Evolutionary conservation across 2,329 filamentous ascomycete genomes (phyloP), one percentile per base, ranked within the genome.

Genomic region (Salinomyces thailandicus): DNA sequence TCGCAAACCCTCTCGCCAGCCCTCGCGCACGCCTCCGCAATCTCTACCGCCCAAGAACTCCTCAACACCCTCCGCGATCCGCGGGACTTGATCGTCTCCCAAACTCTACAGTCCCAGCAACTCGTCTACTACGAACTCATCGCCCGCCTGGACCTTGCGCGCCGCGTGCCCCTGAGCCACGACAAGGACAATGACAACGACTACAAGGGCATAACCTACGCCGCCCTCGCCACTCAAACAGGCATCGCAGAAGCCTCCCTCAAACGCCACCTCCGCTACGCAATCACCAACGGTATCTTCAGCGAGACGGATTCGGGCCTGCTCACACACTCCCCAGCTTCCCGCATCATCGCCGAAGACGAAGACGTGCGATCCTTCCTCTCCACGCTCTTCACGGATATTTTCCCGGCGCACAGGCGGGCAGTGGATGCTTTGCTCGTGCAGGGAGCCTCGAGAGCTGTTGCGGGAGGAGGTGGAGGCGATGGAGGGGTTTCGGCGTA

Each of bases 241-340:
- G 31, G 31, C 12, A n/a, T 33, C 5, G 17, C 11, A 8, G 31
- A 20, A 18, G 16, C 18, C 7, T 17, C 31, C 24, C 18, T 24
- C 5, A 14, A 18, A 22, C 15, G 31, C 9, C n/a, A 20, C 4
- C 31, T 33, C 7, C 31, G 31, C 6, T 22, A n/a, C 17, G 17
- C 31, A 5, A 33, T 20, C 31, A 17, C 31, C n/a, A 33, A 33
- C 18, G 17, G 17, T 13, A 18, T 33, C 17, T 24, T 33, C 15
- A 16, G 17, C 31, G 31, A 20, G 14, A 33, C 19, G 18, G 8
- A 22, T 9, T 12, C 17, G 9, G 31, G 30, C 30, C 18, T 16
- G 13, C 7, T 32, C 16, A 13, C 31, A 9, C 31, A 33, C 13
- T 33, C 31, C 5, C 17, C 30, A 9, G 12, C 31, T 9, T 33